Conservation (phyloP, 2,329 filamentous ascomycete genomes). For the Lachnellula hyalina region DNA sequence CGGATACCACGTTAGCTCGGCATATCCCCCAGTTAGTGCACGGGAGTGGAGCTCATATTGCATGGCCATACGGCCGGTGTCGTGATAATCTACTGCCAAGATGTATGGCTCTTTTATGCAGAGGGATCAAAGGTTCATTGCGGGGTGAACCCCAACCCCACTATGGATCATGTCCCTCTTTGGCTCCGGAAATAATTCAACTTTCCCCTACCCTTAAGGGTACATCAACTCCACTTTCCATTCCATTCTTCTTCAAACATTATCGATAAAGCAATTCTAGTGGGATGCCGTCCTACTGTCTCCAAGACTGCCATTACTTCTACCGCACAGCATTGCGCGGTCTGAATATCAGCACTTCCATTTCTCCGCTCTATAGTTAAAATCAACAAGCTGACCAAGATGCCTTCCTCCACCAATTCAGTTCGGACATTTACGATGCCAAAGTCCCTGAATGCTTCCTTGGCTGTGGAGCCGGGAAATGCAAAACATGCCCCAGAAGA, state of each 20-base stretch:
- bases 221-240: neutral
- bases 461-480: conserved; percentile 40
- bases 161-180: conserved; percentile 7
- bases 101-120: conserved; percentile 7
- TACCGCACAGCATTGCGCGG: conserved; percentile 85
- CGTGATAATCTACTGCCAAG: conserved; percentile 11
- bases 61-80: conserved; percentile 26
- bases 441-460: conserved; percentile 65
- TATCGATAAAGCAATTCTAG: conserved; percentile 3
- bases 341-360: conserved; percentile 72
- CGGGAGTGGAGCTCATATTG: conserved; percentile 18
- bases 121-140: conserved; percentile 11
- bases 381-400: conserved; percentile 43
- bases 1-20: conserved; percentile 19
- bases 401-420: conserved; percentile 57
- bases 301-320: conserved; percentile 90
- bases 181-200: conserved; percentile 24
- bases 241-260: neutral
- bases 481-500: conserved; percentile 17
- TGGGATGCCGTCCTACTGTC: conserved; percentile 71
- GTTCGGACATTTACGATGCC: conserved; percentile 67
- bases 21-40: conserved; percentile 18
- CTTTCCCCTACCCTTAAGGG: conserved; percentile 3
- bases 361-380: conserved; percentile 70
- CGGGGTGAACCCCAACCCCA: conserved; percentile 18